Conservation (phyloP, 352 stramenopile genomes). For the Pythium chondricola region DNA sequence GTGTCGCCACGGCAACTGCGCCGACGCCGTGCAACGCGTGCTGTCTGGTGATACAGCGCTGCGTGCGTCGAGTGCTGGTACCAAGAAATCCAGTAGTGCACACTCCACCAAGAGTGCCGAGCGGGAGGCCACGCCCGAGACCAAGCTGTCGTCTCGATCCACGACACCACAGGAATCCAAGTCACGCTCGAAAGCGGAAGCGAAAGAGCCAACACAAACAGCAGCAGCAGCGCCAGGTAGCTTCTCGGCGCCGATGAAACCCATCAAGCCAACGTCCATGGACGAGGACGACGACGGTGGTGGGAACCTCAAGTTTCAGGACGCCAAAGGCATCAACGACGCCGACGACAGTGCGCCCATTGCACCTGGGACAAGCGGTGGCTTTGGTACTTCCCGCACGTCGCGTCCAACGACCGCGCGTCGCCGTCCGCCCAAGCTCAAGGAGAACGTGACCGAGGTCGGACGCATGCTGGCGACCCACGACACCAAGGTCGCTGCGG, state of each 20-base stretch:
- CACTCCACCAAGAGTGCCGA: constrained; percentile 17
- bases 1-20: constrained; percentile 52
- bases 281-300: constrained; percentile 53
- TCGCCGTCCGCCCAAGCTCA: constrained; percentile 81
- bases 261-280: constrained; percentile 22
- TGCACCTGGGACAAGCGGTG: constrained; percentile 41
- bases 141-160: constrained; percentile 47
- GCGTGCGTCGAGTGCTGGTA: constrained; percentile 21
- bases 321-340: constrained; percentile 34
- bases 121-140: constrained; percentile 48
- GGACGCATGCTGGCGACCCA: constrained; percentile 46
- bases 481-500: constrained; percentile 75
- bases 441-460: constrained; percentile 82
- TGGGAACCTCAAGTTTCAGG: constrained; percentile 35
- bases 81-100: constrained; percentile 26
- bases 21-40: constrained; percentile 65
- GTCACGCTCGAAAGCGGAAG: constrained; percentile 28
- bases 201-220: constrained; percentile 28
- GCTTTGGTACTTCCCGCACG: constrained; percentile 53
- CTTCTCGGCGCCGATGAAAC: constrained; percentile 55
- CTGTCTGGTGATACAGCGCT: constrained; percentile 46
- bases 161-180: constrained; percentile 58
- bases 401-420: constrained; percentile 80
- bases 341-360: constrained; percentile 15
- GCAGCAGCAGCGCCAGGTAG: constrained; percentile 25